Base-by-base conservation (phyloP, 129 eudicot genomes). In the Pseudognaphalium luteoalbum region DNA sequence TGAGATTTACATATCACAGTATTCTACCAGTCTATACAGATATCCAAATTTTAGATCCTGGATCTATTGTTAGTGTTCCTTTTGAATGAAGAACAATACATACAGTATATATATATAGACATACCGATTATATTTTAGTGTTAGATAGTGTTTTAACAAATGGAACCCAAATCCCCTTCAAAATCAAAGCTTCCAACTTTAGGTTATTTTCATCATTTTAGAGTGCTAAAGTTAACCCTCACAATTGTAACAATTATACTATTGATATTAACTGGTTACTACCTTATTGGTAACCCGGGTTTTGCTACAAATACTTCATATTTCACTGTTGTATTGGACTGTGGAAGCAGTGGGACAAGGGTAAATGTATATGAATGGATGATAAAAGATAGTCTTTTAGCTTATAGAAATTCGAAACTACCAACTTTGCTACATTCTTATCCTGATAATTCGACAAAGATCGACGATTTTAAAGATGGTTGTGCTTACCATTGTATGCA, bases 321-420 rank as follows among this genome's bases (percentile, higher is more conserved):
- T 82, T 93, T 81, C 76, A 86, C 89, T 75, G 95, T 93, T 69
- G 98, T 93, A 4, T 75, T 93, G 64, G 98, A 93, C 74, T 93
- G 98, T 82, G 98, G 98, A 70, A 93, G 98, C 62, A 88, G 95
- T 39, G 96, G 98, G 6, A 88, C 96, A 30, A 85, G 98, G 81
- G 96, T 93, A 58, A 88, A 86, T 82, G 91, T 90, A 58, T 93
- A 86, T 64, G 84, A 90, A 57, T 90, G 98, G 98, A 68, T 22
- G 47, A 37, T 19, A 50, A 72, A 28, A 10, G 71, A 54, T 73
- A 72, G 59, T 6, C 56, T 34, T 47, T 41, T 63, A 29, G 11
- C 17, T 61, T 33, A 71, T 10, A 57, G 76, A 32, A 64, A 50
- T 66, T 5, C 25, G 20, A 78, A 76, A 41, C 85, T 88, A 15